phyloP scores from a whole-genome alignment of 164 flowering plant genomes.

The Piper betle region DNA sequence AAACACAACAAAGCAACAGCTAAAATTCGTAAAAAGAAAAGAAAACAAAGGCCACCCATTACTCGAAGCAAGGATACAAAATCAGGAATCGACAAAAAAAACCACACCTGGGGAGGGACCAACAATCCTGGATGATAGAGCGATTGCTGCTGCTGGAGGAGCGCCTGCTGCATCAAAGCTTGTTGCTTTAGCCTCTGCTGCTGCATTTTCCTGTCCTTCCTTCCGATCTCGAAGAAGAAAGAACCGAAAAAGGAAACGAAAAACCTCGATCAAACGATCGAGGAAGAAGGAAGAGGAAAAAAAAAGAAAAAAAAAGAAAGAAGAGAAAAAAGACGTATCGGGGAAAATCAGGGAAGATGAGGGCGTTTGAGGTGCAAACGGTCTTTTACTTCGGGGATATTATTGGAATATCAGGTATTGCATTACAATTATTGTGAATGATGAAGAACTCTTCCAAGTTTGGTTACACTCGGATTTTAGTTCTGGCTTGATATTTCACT shows the following conservation, averaged over 20 bases:
- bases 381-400: too few relatives aligned
- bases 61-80: too few relatives aligned
- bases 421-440: too few relatives aligned
- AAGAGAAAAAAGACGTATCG: background rate
- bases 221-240: background rate
- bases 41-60: too few relatives aligned
- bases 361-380: too few relatives aligned
- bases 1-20: background rate
- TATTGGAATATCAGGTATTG: too few relatives aligned
- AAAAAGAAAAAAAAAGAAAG: background rate
- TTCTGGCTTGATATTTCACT: too few relatives aligned
- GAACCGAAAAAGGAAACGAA: background rate
- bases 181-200: slow-evolving; percentile 42
- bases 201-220: slow-evolving; percentile 14
- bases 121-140: slow-evolving; percentile 47
- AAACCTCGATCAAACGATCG: slow-evolving; percentile 6
- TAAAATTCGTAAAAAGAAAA: too few relatives aligned
- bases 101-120: slow-evolving; percentile 41
- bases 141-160: slow-evolving; percentile 33
- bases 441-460: too few relatives aligned
- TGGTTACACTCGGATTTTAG: too few relatives aligned
- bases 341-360: background rate
- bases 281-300: background rate
- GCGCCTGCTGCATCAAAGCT: slow-evolving; percentile 47
- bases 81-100: background rate